Evolutionary conservation across 2,329 filamentous ascomycete genomes (phyloP).

Genomic region (Cladosporium sp.): DNA sequence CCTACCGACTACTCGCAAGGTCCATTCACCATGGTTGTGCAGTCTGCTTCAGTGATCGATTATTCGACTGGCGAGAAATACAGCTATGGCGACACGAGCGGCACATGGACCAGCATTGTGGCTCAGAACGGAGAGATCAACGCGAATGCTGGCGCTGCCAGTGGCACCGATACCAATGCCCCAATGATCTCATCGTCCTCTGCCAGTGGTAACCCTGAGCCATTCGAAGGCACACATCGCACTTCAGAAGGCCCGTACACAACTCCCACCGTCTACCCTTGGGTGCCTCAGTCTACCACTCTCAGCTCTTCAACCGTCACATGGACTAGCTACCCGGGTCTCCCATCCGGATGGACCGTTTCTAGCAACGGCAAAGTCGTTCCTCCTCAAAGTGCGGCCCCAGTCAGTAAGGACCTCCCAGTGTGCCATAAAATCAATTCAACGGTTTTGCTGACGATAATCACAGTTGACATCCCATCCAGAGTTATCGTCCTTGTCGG

Average conservation of each 20-base stretch:
- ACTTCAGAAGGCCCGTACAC: constrained; percentile 49
- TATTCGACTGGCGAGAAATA: constrained; percentile 91
- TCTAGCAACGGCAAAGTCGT: constrained; percentile 74
- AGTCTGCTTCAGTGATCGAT: constrained; percentile 72
- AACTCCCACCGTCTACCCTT: constrained; percentile 64
- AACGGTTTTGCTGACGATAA: constrained; percentile 24
- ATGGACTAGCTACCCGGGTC: constrained; percentile 48
- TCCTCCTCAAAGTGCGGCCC: constrained; percentile 60
- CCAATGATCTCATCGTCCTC: constrained; percentile 61
- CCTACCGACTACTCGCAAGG: constrained; percentile 77
- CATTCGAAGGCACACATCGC: constrained; percentile 60
- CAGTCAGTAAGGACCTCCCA: constrained; percentile 54
- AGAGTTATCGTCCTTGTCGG: constrained; percentile 51
- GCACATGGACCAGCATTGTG: constrained; percentile 76
- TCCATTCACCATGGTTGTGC: constrained; percentile 82
- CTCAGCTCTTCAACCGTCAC: constrained; percentile 34
- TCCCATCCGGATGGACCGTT: constrained; percentile 79
- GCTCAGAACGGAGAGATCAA: constrained; percentile 71
- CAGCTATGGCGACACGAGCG: constrained; percentile 71
- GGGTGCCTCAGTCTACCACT: constrained; percentile 53
- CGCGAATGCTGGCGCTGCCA: constrained; percentile 49
- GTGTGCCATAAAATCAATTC: constrained; percentile 26
- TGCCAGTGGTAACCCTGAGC: constrained; percentile 57
- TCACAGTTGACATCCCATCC: constrained; percentile 47
- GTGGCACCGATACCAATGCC: constrained; percentile 51